Percentiles rank a stretch among this genome's conserved stretches.
Conservation (phyloP, 495 filamentous ascomycete species). For the Podospora pseudopauciseta region DNA sequence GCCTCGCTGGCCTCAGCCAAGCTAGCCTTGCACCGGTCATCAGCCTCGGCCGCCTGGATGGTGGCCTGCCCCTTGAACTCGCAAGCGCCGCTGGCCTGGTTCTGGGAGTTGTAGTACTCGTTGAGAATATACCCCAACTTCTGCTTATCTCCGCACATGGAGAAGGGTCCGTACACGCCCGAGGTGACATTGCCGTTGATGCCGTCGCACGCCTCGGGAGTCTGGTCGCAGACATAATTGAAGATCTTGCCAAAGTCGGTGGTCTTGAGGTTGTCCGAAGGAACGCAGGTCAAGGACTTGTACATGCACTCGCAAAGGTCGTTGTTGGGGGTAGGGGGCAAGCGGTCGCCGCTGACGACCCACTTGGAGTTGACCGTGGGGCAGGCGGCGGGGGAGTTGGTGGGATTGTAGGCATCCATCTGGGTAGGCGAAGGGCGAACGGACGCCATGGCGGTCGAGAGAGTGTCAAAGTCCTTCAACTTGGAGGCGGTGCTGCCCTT, state of each 20-base stretch:
- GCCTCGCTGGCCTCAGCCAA: slow-evolving; percentile 44
- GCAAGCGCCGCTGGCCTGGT: slow-evolving; percentile 57
- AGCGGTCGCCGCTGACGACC: slow-evolving; percentile 58
- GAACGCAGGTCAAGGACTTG: slow-evolving; percentile 64
- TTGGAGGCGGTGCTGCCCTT: slow-evolving; percentile 54
- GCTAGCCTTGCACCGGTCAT: slow-evolving; percentile 30
- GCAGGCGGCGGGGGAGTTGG: slow-evolving; percentile 73
- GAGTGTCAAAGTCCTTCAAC: slow-evolving; percentile 68
- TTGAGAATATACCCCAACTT: slow-evolving; percentile 80
- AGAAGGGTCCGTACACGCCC: slow-evolving; percentile 82
- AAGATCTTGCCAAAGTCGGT: slow-evolving; percentile 65
- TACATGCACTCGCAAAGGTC: slow-evolving; percentile 81
- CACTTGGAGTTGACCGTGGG: slow-evolving; percentile 62
- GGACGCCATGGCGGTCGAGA: slow-evolving; percentile 65
- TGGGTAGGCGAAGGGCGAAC: slow-evolving; percentile 63
- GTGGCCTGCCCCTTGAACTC: slow-evolving; percentile 57
- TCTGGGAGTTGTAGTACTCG: slow-evolving; percentile 69
- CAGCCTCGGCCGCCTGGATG: slow-evolving; percentile 15
- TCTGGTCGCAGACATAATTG: slow-evolving; percentile 63
- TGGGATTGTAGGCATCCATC: slow-evolving; percentile 66
- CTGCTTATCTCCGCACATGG: slow-evolving; percentile 77
- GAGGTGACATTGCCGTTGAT: slow-evolving; percentile 65
- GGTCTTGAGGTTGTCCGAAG: slow-evolving; percentile 44
- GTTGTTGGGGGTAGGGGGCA: slow-evolving; percentile 77
- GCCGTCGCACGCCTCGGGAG: slow-evolving; percentile 56